These are phyloP conservation scores for Trametes meyenii DNA, from an alignment of 768 basidiomycete genomes.

Conservation along the genomic window DNA sequence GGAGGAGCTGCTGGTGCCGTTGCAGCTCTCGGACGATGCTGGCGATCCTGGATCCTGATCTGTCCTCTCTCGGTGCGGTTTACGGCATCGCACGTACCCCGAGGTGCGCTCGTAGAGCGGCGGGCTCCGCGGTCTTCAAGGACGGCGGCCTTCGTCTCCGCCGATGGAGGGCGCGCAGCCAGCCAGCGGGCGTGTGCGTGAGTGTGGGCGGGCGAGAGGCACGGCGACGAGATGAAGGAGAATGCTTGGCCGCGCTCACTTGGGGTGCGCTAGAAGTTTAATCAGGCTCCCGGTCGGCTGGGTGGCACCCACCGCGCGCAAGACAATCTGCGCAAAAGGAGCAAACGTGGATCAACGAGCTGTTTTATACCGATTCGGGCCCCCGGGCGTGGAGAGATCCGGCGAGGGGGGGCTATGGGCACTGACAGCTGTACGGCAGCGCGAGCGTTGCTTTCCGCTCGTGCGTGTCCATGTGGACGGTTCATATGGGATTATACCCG, in stretches of 20 bases:
- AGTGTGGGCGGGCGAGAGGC: not conserved
- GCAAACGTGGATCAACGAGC: not conserved
- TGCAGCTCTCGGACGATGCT: too few relatives aligned
- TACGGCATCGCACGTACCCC: too few relatives aligned
- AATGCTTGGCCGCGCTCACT: conserved; percentile 1
- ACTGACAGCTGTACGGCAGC: conserved; percentile 10
- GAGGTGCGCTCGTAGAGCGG: too few relatives aligned
- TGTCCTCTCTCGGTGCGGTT: too few relatives aligned
- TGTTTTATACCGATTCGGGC: not conserved
- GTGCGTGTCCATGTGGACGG: not conserved
- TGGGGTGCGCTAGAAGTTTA: conserved; percentile 16
- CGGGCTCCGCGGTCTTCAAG: too few relatives aligned
- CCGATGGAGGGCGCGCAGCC: not conserved
- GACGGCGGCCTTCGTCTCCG: not conserved
- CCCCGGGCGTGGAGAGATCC: conserved; percentile 4
- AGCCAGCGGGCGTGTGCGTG: not conserved
- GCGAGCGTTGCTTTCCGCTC: not conserved
- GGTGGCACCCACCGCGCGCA: not conserved
- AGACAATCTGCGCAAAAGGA: not conserved
- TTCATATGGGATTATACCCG: not conserved
- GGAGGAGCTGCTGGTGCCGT: too few relatives aligned
- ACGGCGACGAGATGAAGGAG: not conserved
- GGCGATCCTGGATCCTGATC: too few relatives aligned
- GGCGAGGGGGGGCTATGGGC: not conserved
- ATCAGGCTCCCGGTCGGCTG: conserved; percentile 10